phyloP scores from a whole-genome alignment of 495 filamentous ascomycete genomes.

The Penicillium malachiteum region DNA sequence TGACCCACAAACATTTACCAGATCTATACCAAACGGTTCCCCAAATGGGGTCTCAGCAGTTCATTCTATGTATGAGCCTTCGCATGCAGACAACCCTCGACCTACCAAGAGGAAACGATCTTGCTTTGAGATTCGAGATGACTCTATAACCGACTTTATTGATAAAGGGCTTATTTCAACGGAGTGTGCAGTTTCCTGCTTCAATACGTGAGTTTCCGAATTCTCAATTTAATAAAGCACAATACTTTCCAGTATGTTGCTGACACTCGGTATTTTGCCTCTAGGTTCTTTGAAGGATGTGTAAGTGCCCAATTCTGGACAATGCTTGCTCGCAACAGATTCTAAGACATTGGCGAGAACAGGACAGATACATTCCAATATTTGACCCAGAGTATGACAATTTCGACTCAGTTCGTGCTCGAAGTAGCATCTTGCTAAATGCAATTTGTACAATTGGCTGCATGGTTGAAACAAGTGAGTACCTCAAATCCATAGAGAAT shows the following conservation, averaged over 20 bases:
- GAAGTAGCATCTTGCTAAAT: conserved; percentile 47
- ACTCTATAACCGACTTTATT: conserved; percentile 37
- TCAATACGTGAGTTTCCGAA: conserved; percentile 34
- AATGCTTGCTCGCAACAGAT: background rate
- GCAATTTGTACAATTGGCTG: conserved; percentile 51
- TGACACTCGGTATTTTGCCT: background rate
- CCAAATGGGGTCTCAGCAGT: conserved; percentile 12
- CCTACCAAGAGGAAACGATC: conserved; percentile 28
- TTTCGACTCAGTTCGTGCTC: conserved; percentile 37
- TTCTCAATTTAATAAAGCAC: background rate
- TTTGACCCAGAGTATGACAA: conserved; percentile 45
- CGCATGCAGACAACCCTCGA: conserved; percentile 2
- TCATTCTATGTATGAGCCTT: conserved; percentile 5
- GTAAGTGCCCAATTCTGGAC: conserved; percentile 17
- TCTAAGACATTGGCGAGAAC: background rate
- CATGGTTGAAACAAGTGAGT: conserved; percentile 37
- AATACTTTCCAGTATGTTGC: no score
- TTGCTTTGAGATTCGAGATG: conserved; percentile 37
- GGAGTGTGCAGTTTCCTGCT: conserved; percentile 34
- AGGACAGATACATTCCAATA: conserved; percentile 48
- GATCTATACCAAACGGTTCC: conserved; percentile 13
- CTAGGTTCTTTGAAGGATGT: conserved; percentile 47
- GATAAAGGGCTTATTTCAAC: conserved; percentile 34
- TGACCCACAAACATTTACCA: conserved; percentile 5
- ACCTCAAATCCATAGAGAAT: background rate